Conservation (phyloP, 2,329 filamentous ascomycete species). For the Fusarium sp. region DNA sequence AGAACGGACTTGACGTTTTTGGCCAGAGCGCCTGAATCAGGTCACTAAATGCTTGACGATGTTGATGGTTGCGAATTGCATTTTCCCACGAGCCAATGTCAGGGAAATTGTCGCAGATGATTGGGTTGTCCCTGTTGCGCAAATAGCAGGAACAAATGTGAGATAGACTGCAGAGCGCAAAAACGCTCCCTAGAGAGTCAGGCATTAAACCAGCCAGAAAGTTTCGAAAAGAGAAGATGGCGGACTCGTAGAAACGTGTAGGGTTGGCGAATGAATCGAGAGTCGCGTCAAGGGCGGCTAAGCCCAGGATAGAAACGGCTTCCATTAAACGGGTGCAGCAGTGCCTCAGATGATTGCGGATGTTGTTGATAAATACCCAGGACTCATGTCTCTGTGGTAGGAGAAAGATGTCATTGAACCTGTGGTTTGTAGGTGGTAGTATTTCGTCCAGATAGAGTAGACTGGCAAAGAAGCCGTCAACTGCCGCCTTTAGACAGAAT, state of each 20-base stretch:
- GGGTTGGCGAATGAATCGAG: background rate
- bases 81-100: background rate
- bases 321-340: rapidly evolving
- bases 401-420: rapidly evolving
- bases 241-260: background rate
- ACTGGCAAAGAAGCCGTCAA: background rate
- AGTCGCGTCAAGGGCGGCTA: rapidly evolving
- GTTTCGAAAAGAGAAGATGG: background rate
- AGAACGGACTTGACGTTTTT: rapidly evolving
- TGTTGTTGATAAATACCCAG: rapidly evolving
- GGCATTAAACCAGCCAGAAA: background rate
- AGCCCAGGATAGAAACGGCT: rapidly evolving
- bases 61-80: background rate
- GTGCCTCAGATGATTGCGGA: rapidly evolving
- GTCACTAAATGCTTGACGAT: background rate
- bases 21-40: rapidly evolving
- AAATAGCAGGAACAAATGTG: background rate
- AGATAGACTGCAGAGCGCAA: slow-evolving; percentile 6
- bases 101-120: background rate
- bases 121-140: rapidly evolving
- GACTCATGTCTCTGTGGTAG: background rate
- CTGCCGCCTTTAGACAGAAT: too few relatives aligned
- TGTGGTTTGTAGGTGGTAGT: rapidly evolving
- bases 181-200: background rate
- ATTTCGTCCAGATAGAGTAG: background rate